Conservation (phyloP, 768 basidiomycete genomes). For the Rhizopogon vesiculosus region DNA sequence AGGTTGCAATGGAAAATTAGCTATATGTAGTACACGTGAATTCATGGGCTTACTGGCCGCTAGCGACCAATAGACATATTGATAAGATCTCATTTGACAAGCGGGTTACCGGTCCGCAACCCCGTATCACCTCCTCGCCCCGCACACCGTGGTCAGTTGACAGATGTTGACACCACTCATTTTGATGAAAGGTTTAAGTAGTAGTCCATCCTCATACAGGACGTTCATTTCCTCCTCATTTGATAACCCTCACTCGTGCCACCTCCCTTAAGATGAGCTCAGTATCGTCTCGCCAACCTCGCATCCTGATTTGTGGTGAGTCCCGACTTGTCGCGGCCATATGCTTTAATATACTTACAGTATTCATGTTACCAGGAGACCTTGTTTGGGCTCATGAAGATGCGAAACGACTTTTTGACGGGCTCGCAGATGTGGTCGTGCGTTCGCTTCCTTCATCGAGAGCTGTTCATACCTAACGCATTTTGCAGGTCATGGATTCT, state of each 20-base stretch:
- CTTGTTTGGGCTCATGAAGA: slow-evolving; percentile 84
- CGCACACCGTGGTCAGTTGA: neutral
- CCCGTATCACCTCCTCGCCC: neutral
- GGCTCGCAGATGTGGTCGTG: slow-evolving; percentile 74
- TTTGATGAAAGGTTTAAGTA: neutral
- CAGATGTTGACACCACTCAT: neutral
- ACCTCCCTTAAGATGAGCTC: neutral
- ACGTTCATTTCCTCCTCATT: neutral
- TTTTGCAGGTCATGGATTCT: slow-evolving; percentile 49
- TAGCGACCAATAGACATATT: too few relatives aligned
- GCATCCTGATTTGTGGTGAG: slow-evolving; percentile 32
- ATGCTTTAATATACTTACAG: neutral
- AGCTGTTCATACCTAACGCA: neutral
- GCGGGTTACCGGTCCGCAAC: neutral
- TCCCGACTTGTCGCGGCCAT: neutral
- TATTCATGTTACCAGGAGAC: slow-evolving; percentile 37
- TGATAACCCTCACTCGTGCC: neutral
- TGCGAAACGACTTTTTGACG: slow-evolving; percentile 54
- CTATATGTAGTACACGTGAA: too few relatives aligned
- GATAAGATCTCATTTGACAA: too few relatives aligned
- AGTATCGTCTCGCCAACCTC: slow-evolving; percentile 15
- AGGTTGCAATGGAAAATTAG: too few relatives aligned
- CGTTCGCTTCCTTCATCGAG: slow-evolving; percentile 25
- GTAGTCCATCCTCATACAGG: neutral
- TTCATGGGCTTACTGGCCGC: too few relatives aligned